Evolutionary conservation across 192 early-diverging fungal genomes (phyloP), one percentile per base, ranked within the genome.

Genomic region (Mortierella hygrophila): DNA sequence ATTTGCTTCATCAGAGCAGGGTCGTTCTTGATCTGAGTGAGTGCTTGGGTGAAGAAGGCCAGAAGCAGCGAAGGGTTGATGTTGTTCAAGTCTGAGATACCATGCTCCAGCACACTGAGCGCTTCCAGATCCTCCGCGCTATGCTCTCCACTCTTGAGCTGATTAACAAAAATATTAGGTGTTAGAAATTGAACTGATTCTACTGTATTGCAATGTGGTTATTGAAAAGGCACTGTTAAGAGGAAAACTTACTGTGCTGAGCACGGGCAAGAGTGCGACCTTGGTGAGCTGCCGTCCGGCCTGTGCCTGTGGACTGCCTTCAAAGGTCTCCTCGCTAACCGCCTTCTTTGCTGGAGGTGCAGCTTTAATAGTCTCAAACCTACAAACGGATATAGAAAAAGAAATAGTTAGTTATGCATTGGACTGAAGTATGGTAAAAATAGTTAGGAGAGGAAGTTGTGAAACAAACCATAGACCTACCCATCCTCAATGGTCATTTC

Each of bases 81-180:
- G 46, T 84, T 76, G 70, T 89, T 87, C 16, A 89, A 70, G 23
- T 89, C 89, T 37, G 85, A 70, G 44, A 89, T 77, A 29, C 89
- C 89, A 54, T 88, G 82, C 72, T 88, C 85, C 44, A 89, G 42
- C 26, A 85, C 80, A 60, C 82, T 88, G 11, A 89, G 49, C 32
- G 89, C 85, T 21, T 89, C 89, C 13, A 89, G 55, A 37, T 89
- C 89, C 55, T 82, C 68, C 23, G 85, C 82, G 74, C 85, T 89
- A 32, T 88, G 78, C 35, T 89, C 89, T 35, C 74, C 86, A 38
- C 79, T 68, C 69, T 88, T 89, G 18, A 89, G 85, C 83, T 89
- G 38, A 49, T 32, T 26, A 37, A 13, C 26, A 8, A 15, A 49
- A 38, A 26, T 15, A 21, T 26, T 26, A 13, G 10, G 26, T 5